phyloP scores from a whole-genome alignment of 2,329 filamentous ascomycete genomes.

The Ophiostoma fasciatum region DNA sequence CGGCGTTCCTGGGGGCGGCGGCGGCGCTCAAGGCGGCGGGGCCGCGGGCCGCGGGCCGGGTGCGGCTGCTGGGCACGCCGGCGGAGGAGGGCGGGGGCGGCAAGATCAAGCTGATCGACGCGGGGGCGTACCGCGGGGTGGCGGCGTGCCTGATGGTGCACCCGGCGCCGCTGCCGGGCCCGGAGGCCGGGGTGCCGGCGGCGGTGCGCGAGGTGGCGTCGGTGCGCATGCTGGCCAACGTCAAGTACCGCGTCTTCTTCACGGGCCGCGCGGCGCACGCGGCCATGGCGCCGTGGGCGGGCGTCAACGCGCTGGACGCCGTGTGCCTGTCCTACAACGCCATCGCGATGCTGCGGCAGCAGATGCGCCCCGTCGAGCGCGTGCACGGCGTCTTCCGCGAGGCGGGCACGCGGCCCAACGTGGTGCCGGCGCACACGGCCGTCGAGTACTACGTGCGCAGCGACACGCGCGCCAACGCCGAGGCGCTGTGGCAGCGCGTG shows the following conservation, averaged over 20 bases:
- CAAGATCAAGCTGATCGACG: conserved; percentile 28
- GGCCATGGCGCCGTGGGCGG: conserved; percentile 29
- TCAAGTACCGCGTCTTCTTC: conserved; percentile 21
- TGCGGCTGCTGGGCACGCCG: conserved; percentile 25
- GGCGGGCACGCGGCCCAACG: conserved; percentile 20
- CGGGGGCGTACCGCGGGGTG: conserved; percentile 24
- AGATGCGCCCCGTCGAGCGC: conserved; percentile 30
- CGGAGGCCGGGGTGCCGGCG: not conserved
- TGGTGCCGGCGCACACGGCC: conserved; percentile 24
- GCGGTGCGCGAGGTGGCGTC: conserved; percentile 9
- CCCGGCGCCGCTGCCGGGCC: conserved; percentile 13
- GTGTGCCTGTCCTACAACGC: conserved; percentile 22
- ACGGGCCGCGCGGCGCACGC: conserved; percentile 29
- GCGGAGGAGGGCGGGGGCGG: conserved; percentile 28
- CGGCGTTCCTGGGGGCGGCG: conserved; percentile 21
- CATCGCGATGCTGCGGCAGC: conserved; percentile 30
- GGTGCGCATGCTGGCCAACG: conserved; percentile 11
- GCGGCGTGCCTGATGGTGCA: conserved; percentile 27
- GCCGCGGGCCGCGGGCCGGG: conserved; percentile 11
- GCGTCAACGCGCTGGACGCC: conserved; percentile 33
- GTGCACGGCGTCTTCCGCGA: conserved; percentile 33
- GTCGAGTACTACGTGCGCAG: conserved; percentile 30
- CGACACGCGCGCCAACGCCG: conserved; percentile 21
- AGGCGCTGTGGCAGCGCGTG: conserved; percentile 17
- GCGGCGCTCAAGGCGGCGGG: conserved; percentile 12